Evolutionary conservation across 2,329 filamentous ascomycete species (phyloP).

Genomic region (Colletotrichum musicola): DNA sequence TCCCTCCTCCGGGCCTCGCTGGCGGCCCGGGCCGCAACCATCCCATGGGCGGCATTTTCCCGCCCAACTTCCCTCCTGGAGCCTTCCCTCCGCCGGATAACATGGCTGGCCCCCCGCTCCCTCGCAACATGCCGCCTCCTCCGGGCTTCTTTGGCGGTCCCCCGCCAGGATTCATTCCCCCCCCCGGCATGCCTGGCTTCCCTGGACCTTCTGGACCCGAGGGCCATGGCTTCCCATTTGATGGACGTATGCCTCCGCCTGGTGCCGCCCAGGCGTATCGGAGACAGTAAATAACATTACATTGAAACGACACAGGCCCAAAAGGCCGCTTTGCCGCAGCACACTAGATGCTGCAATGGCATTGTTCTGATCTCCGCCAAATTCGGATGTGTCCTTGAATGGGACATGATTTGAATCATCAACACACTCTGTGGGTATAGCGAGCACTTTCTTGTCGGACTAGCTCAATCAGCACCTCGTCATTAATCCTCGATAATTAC

Average conservation of each 20-base stretch:
- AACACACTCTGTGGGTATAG: conserved; percentile 10
- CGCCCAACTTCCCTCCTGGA: conserved; percentile 69
- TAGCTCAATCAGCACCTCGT: conserved; percentile 14
- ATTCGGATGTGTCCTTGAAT: conserved; percentile 11
- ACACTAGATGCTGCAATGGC: conserved; percentile 15
- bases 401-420: conserved; percentile 19
- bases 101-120: conserved; percentile 62
- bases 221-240: conserved; percentile 64
- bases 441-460: conserved; percentile 28
- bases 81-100: conserved; percentile 62
- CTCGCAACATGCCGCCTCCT: conserved; percentile 67
- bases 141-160: conserved; percentile 68
- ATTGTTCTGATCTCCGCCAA: conserved; percentile 15
- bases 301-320: conserved; percentile 3
- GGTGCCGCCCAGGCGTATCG: conserved; percentile 55
- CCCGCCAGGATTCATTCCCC: conserved; percentile 64
- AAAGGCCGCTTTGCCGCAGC: conserved; percentile 17
- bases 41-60: conserved; percentile 70
- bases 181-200: conserved; percentile 68
- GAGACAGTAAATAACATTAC: conserved; percentile 46
- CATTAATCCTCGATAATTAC: conserved; percentile 21
- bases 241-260: conserved; percentile 67
- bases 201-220: conserved; percentile 64
- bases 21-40: conserved; percentile 55
- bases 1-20: conserved; percentile 70